Conservation (phyloP, 2,329 filamentous ascomycete species). For the Botrytis squamosa region DNA sequence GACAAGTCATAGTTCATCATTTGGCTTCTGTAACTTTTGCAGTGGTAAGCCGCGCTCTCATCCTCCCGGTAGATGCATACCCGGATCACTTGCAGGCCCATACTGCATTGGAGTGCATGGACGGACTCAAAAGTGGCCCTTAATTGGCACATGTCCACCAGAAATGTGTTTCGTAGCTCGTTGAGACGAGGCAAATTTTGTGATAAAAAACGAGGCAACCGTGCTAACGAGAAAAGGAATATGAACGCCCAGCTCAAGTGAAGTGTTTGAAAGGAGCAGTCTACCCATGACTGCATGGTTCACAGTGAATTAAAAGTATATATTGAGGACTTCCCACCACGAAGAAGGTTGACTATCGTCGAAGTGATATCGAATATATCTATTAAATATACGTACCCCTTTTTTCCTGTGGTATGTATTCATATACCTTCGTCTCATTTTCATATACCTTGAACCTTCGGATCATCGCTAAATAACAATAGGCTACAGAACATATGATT, state of each 20-base stretch:
- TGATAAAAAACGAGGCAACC: conserved; percentile 32
- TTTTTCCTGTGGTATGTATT: conserved; percentile 8
- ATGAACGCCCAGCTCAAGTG: conserved; percentile 25
- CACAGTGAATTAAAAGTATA: conserved; percentile 25
- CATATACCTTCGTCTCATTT: neutral
- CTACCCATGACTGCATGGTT: conserved; percentile 26
- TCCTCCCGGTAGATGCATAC: conserved; percentile 10
- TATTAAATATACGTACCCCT: neutral
- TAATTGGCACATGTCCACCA: conserved; percentile 19
- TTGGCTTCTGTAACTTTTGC: conserved; percentile 12
- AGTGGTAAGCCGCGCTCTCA: conserved; percentile 5
- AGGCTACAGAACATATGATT: conserved; percentile 30
- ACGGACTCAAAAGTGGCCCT: neutral
- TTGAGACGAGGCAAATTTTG: conserved; percentile 23
- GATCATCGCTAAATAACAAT: conserved; percentile 33
- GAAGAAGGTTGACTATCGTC: neutral
- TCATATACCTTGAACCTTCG: conserved; percentile 27
- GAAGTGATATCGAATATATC: conserved; percentile 3
- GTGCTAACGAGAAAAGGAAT: conserved; percentile 26
- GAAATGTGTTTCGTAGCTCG: conserved; percentile 21
- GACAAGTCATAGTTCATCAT: conserved; percentile 1
- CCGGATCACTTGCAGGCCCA: conserved; percentile 20
- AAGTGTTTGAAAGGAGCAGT: conserved; percentile 25
- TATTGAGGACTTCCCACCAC: conserved; percentile 27
- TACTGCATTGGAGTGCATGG: conserved; percentile 16